Evolutionary conservation across 208 protist species (phyloP).

Genomic region (Plasmodiophora brassicae): DNA sequence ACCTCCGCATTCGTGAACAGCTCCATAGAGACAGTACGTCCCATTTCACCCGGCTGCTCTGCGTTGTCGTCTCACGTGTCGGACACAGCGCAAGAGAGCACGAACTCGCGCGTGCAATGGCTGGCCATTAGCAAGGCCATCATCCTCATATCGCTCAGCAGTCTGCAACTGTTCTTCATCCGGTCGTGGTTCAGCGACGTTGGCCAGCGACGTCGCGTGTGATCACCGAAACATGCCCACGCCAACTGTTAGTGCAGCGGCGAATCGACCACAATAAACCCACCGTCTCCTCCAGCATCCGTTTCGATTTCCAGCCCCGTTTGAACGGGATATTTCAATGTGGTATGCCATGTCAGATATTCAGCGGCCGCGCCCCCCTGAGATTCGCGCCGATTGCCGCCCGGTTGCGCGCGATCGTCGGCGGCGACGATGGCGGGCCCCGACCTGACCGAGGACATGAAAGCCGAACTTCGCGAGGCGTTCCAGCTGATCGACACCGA

Average conservation of each 20-base stretch:
- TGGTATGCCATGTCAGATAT: too few species aligned
- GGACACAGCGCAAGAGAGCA: not conserved
- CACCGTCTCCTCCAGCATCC: too few species aligned
- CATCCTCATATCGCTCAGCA: not conserved
- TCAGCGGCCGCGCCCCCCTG: too few species aligned
- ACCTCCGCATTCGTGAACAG: not conserved
- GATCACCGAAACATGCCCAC: too few species aligned
- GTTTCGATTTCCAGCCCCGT: too few species aligned
- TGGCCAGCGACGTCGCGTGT: not conserved
- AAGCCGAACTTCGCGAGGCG: slow-evolving; percentile 60
- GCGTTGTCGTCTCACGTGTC: too few species aligned
- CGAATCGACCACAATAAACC: too few species aligned
- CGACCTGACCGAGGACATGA: slow-evolving; percentile 46
- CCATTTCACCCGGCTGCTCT: not conserved
- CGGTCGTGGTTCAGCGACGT: not conserved
- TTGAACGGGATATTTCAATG: too few species aligned
- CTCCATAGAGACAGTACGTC: not conserved
- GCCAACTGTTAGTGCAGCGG: too few species aligned
- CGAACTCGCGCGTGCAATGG: not conserved
- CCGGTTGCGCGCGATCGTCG: too few species aligned
- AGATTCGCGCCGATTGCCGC: too few species aligned
- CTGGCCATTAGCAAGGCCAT: not conserved
- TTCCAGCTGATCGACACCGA: slow-evolving; percentile 65
- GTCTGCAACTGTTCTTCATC: not conserved
- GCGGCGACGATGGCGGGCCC: too few species aligned